These are phyloP conservation scores for Ceratopteris richardii DNA, from an alignment of 75 land plant species.

Conservation along the genomic window DNA sequence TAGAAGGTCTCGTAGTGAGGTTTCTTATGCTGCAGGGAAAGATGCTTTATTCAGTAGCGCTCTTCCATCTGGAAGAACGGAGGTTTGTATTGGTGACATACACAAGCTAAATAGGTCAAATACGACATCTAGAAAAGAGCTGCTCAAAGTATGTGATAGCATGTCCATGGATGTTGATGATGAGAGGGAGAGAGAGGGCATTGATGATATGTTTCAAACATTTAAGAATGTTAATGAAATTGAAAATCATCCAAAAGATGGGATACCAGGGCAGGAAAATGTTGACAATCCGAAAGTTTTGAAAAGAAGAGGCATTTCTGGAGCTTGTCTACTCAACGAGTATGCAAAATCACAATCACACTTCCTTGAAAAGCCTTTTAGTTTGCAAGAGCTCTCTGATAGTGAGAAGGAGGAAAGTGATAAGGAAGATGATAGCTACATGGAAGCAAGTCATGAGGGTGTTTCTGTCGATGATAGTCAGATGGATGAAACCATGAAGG, in stretches of 20 bases:
- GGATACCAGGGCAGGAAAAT: not conserved
- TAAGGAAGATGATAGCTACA: slow-evolving; percentile 32
- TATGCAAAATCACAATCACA: slow-evolving; percentile 33
- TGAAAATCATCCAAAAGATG: slow-evolving; percentile 36
- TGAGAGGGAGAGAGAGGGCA: slow-evolving; percentile 30
- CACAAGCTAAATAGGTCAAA: not conserved
- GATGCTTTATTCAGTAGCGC: slow-evolving; percentile 16
- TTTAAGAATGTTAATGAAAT: slow-evolving; percentile 67
- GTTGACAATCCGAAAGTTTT: not conserved
- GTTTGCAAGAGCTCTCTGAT: slow-evolving; percentile 7
- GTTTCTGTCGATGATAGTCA: not conserved
- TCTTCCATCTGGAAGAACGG: not conserved
- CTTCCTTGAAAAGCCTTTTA: not conserved
- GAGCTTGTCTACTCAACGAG: slow-evolving; percentile 23
- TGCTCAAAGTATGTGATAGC: slow-evolving; percentile 6
- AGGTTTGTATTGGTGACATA: slow-evolving; percentile 4
- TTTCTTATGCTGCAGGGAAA: slow-evolving; percentile 34
- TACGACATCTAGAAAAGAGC: slow-evolving; percentile 6
- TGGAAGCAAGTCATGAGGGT: not conserved
- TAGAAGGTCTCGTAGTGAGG: slow-evolving; percentile 70
- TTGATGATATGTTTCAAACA: slow-evolving; percentile 47
- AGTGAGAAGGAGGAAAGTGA: slow-evolving; percentile 53
- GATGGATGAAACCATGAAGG: slow-evolving; percentile 7
- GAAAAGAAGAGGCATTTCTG: not conserved
- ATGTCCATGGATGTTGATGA: slow-evolving; percentile 18